Base-by-base conservation (phyloP, 257 asterid genomes). In the Rhazya stricta region DNA sequence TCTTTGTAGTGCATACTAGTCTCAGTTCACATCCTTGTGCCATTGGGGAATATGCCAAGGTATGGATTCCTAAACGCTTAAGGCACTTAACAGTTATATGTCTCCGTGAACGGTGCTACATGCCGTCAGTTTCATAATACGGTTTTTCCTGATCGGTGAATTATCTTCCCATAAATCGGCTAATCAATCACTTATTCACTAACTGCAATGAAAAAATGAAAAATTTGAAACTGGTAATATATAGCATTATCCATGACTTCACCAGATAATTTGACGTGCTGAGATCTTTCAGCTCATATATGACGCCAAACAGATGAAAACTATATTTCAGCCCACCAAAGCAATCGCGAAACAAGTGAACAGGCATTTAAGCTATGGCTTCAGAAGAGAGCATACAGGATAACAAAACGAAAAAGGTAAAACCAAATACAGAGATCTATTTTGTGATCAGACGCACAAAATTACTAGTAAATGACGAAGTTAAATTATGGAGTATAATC, bases 401-500 rank as follows among this genome's bases (percentile, higher is more conserved):
- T 25, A 29, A 62, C 41, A 36, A 18, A 19, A 36, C 9, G 3
- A 15, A 29, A 78, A 34, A 13, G 5, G 4, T 13, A 42, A 48
- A 74, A 56, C 36, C 58, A 3, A 23, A 48, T 51, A 72, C 76
- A 63, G 56, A 48, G 18, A 36, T 72, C 77, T 60, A 56, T 66
- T 84, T 68, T 69, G 74, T 43, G 67, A 67, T 42, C 53, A 6
- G 37, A 42, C 41, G 25, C 46, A 32, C 39, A 69, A 63, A 30
- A 42, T 19, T 53, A 54, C 56, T 19, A 12, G 34, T 36, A 46
- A 32, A 50, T 9, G 51, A 67, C 57, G 10, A 51, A 25, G 48
- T 60, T 56, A 41, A 43, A 65, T 74, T 48, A 67, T 74, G 75
- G 9, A 67, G 29, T 2, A 72, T 51, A 32, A 2, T 48, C 34